phyloP scores from a whole-genome alignment of 1,284 basidiomycete species.

The Agroathelia rolfsii region DNA sequence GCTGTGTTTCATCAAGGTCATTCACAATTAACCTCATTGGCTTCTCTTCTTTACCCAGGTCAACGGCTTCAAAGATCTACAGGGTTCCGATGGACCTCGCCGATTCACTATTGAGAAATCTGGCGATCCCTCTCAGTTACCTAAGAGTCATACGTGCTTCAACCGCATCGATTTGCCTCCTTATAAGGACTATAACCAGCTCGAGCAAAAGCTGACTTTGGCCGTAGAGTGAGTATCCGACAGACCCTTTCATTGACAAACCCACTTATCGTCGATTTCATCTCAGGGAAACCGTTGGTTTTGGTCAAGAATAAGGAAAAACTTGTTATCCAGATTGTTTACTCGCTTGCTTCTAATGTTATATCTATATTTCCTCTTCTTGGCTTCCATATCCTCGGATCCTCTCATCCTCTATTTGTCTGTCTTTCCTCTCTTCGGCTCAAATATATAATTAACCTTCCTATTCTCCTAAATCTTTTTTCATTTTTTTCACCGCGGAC shows the following conservation, averaged over 20 bases:
- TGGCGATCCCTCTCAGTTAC: constrained; percentile 84
- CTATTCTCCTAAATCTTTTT: too few relatives aligned
- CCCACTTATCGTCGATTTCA: constrained; percentile 7
- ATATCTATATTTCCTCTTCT: too few relatives aligned
- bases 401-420: too few relatives aligned
- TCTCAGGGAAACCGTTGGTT: constrained; percentile 53
- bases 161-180: constrained; percentile 87
- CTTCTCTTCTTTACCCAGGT: too few relatives aligned
- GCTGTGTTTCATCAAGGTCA: too few relatives aligned
- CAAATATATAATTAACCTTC: too few relatives aligned
- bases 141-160: constrained; percentile 88
- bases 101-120: constrained; percentile 95
- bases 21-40: too few relatives aligned
- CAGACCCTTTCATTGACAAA: constrained; percentile 3
- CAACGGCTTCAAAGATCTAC: constrained; percentile 98
- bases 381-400: too few relatives aligned
- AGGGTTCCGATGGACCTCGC: constrained; percentile 93
- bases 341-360: too few relatives aligned
- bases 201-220: constrained; percentile 84
- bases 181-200: constrained; percentile 82
- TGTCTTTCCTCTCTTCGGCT: too few relatives aligned
- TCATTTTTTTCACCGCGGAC: too few relatives aligned
- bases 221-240: constrained; percentile 87
- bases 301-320: constrained; percentile 24
- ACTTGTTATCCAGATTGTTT: background rate